Base-by-base conservation (phyloP, 2,329 filamentous ascomycete species). In the Phyllosticta citriasiana region DNA sequence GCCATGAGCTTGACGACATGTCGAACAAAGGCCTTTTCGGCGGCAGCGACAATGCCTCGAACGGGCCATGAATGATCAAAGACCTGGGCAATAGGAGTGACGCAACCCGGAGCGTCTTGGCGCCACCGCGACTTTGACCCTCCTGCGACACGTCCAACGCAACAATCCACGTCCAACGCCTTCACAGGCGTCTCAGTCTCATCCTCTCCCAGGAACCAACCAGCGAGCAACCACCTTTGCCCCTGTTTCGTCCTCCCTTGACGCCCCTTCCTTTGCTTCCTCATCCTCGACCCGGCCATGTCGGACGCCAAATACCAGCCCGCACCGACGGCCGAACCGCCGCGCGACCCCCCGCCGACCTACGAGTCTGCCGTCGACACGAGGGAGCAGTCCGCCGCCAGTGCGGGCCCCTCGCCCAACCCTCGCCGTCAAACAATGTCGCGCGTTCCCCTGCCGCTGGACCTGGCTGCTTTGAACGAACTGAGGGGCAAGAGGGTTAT, bases 401-500 rank as follows among this genome's bases (percentile, higher is more conserved):
- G 64, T 30, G 53, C 65, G 25, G 60, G 60, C 57, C 65, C 64
- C 12, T 40, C 67, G 63, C 65, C 64, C 53, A 65, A 68, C 25
- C 47, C 63, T 58, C 65, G 64, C 33, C 67, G 73, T 59, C 71
- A 74, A 59, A 75, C 77, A n/a, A 66, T 75, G 57, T 76, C 75
- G 59, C 78, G 78, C 60, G 79, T 79, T 14, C 84, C 85, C 7
- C 79, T 83, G 53, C 88, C 89, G 1, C 83, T 97, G 64, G 82
- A 90, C 64, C 81, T 97, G 19, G 92, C 93, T 16, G 86, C 91
- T 61, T 79, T 99, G 63, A 84, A 83, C 68, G 80, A 87, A 69
- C 83, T 99, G 65, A 86, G 88, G 69, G 83, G 83, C 60, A 90
- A 89, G 73, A 83, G 93, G 65, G 85, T 96, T 5, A 89, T 99